Conservation (phyloP, 345 rosid genomes). For the Geranium rotundifolium region DNA sequence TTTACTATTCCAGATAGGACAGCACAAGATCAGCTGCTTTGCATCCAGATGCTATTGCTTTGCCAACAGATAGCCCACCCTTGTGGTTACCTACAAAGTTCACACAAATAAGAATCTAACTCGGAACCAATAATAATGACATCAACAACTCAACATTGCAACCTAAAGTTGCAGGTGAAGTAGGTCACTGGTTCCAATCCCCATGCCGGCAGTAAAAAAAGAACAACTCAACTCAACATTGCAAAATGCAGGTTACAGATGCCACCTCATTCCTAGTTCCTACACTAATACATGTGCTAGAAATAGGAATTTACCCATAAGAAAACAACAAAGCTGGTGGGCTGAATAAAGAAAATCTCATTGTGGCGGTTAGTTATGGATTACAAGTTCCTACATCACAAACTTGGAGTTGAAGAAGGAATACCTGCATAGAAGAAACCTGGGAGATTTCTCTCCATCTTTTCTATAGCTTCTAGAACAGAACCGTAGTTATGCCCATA, state of each 20-base stretch:
- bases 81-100: conserved; percentile 63
- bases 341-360: too few species aligned
- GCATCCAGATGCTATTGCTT: conserved; percentile 73
- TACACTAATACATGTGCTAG: too few species aligned
- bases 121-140: too few species aligned
- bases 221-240: not conserved
- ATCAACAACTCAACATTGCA: not conserved
- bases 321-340: too few species aligned
- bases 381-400: not conserved
- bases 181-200: too few species aligned
- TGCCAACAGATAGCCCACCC: conserved; percentile 82
- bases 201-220: too few species aligned
- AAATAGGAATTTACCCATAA: too few species aligned
- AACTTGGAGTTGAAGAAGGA: conserved; percentile 6
- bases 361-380: not conserved
- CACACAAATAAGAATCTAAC: not conserved
- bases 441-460: conserved; percentile 78
- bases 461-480: conserved; percentile 54
- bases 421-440: conserved; percentile 95
- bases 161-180: too few species aligned
- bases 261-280: not conserved
- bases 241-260: not conserved
- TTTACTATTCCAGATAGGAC: conserved; percentile 37
- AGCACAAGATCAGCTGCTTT: conserved; percentile 83
- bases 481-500: conserved; percentile 59